A percentile compares a stretch with the other conserved stretches of the same genome.
These are phyloP conservation scores for Trichoderma erinaceum DNA, from an alignment of 495 filamentous ascomycete genomes.

Conservation along the genomic window DNA sequence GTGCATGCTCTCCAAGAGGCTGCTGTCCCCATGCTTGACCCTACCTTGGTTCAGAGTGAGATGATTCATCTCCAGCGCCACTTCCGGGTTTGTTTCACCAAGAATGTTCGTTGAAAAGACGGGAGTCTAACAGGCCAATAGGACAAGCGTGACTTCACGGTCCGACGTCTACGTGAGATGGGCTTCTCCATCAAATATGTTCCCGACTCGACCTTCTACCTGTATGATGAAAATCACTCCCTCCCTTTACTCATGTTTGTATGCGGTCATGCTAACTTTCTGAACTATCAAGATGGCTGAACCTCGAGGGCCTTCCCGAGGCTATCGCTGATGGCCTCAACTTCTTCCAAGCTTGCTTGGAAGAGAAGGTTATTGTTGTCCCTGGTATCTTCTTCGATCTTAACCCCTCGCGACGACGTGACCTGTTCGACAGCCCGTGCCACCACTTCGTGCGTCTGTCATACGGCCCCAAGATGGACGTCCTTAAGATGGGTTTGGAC, in stretches of 20 bases:
- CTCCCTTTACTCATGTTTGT: conserved; percentile 53
- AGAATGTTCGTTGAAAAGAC: background rate
- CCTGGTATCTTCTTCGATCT: conserved; percentile 90
- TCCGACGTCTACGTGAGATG: conserved; percentile 68
- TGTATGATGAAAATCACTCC: conserved; percentile 44
- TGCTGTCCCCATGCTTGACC: conserved; percentile 86
- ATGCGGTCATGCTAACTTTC: background rate
- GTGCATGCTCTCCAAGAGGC: conserved; percentile 96
- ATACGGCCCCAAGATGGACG: conserved; percentile 89
- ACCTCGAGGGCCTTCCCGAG: conserved; percentile 55
- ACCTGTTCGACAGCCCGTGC: conserved; percentile 91
- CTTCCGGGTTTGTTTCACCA: conserved; percentile 49
- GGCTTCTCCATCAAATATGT: conserved; percentile 74
- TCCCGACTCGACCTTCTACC: conserved; percentile 89
- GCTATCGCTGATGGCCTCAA: conserved; percentile 87
- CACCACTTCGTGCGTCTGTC: conserved; percentile 91
- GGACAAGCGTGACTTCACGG: conserved; percentile 84
- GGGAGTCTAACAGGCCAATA: conserved; percentile 13
- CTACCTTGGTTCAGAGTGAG: conserved; percentile 67
- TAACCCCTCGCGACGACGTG: conserved; percentile 82
- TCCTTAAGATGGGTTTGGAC: conserved; percentile 74
- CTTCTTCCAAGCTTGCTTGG: conserved; percentile 89
- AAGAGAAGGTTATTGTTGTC: conserved; percentile 91
- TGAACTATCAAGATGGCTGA: conserved; percentile 31
- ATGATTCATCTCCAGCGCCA: conserved; percentile 85